Percentiles rank a stretch among this genome's conserved stretches.
Evolutionary conservation across 805 yeast genomes (phyloP).

Genomic region (Lipomyces chichibuensis): DNA sequence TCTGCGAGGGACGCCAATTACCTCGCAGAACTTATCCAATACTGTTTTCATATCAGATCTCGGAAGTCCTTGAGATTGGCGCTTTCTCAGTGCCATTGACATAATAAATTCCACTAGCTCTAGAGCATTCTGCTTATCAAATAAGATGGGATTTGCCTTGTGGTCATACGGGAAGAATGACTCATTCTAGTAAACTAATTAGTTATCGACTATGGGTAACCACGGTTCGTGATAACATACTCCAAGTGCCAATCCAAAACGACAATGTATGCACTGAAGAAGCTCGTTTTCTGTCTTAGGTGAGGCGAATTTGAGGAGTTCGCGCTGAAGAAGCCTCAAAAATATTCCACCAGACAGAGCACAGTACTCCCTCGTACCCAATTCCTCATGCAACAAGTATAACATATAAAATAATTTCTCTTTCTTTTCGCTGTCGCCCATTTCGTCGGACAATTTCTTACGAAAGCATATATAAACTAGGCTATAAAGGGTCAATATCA

Average conservation of each 20-base stretch:
- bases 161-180: constrained; percentile 71
- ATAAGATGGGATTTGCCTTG: constrained; percentile 48
- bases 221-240: constrained; percentile 37
- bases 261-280: constrained; percentile 76
- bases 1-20: constrained; percentile 64
- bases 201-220: not conserved
- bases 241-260: constrained; percentile 67
- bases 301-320: constrained; percentile 51
- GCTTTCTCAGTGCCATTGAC: constrained; percentile 57
- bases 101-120: constrained; percentile 54
- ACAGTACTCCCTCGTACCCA: constrained; percentile 74
- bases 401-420: constrained; percentile 51
- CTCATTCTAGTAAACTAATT: constrained; percentile 44
- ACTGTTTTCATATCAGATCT: constrained; percentile 73
- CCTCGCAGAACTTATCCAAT: constrained; percentile 70
- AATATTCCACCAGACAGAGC: constrained; percentile 64
- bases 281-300: constrained; percentile 64
- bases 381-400: constrained; percentile 66
- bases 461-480: constrained; percentile 47
- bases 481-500: constrained; percentile 8
- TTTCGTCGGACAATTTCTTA: constrained; percentile 19
- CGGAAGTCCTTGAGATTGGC: constrained; percentile 57
- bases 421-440: constrained; percentile 30
- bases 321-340: constrained; percentile 60
- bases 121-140: constrained; percentile 50